phyloP scores from a whole-genome alignment of 2,329 filamentous ascomycete species.

The Fusarium cyanostomum region DNA sequence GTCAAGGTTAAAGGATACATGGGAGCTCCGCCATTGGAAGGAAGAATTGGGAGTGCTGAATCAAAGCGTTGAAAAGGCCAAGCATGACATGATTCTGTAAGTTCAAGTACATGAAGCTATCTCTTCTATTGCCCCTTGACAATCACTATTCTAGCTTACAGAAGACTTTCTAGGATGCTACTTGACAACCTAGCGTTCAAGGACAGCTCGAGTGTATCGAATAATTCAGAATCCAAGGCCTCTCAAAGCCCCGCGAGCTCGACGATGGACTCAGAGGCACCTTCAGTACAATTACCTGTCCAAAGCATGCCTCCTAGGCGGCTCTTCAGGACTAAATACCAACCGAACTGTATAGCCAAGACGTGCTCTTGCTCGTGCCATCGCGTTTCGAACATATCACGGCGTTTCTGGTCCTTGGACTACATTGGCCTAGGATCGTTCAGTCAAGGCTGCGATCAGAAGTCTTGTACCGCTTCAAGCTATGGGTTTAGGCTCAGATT shows the following conservation, averaged over 20 bases:
- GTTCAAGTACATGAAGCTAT: neutral
- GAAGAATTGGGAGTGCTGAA: neutral
- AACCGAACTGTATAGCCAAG: neutral
- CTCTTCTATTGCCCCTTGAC: too few relatives aligned
- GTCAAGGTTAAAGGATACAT: neutral
- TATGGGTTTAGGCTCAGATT: neutral
- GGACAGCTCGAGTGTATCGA: too few relatives aligned
- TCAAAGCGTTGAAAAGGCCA: neutral
- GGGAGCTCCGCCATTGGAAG: neutral
- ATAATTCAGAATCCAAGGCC: too few relatives aligned
- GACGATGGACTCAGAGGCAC: too few relatives aligned
- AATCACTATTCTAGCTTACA: neutral
- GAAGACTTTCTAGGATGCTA: fast-evolving
- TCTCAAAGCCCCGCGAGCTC: too few relatives aligned
- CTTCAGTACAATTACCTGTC: too few relatives aligned
- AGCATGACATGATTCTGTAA: neutral
- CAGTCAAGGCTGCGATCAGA: neutral
- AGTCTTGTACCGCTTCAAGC: neutral
- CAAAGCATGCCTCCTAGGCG: too few relatives aligned
- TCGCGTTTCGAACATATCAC: neutral
- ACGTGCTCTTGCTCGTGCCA: neutral
- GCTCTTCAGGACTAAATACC: neutral
- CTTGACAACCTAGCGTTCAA: too few relatives aligned
- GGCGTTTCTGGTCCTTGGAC: neutral
- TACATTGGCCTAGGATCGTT: neutral